phyloP scores from a whole-genome alignment of 1,139 yeast genomes.

The Taphrina populina region DNA sequence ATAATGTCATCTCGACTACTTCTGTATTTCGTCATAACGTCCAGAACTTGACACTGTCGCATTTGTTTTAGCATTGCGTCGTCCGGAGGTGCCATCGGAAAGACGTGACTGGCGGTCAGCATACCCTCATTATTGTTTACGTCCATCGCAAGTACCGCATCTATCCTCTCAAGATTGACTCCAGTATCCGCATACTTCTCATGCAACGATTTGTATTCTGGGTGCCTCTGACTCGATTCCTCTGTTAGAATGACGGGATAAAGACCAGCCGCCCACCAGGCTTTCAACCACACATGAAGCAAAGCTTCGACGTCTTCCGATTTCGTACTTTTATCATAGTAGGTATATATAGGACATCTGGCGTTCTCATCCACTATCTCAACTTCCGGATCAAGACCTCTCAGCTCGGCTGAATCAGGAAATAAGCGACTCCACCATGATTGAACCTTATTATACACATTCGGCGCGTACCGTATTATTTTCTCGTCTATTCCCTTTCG shows the following conservation, averaged over 20 bases:
- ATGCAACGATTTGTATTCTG: constrained; percentile 1
- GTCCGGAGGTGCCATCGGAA: constrained; percentile 8
- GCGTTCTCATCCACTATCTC: neutral
- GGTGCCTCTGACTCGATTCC: constrained; percentile 10
- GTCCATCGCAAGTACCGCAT: constrained; percentile 14
- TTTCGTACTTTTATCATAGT: constrained; percentile 15
- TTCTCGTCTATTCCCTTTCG: constrained; percentile 7
- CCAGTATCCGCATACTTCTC: constrained; percentile 8
- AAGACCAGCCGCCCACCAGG: constrained; percentile 19
- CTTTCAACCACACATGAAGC: constrained; percentile 21
- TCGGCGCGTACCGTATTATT: neutral
- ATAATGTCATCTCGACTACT: constrained; percentile 13
- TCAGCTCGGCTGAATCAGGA: constrained; percentile 8
- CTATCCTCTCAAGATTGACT: neutral
- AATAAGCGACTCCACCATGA: constrained; percentile 21
- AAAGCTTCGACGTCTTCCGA: constrained; percentile 21
- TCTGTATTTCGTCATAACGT: constrained; percentile 4
- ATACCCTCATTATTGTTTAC: constrained; percentile 4
- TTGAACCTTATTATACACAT: constrained; percentile 12
- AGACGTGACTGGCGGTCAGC: constrained; percentile 1
- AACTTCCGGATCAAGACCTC: constrained; percentile 1
- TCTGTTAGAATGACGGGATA: constrained; percentile 12
- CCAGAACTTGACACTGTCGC: constrained; percentile 22
- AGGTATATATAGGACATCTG: constrained; percentile 11
- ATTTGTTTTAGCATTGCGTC: constrained; percentile 9